Evolutionary conservation across 345 rosid genomes (phyloP), one percentile per base, ranked within the genome.

Genomic region (Arabidopsis arenosa): DNA sequence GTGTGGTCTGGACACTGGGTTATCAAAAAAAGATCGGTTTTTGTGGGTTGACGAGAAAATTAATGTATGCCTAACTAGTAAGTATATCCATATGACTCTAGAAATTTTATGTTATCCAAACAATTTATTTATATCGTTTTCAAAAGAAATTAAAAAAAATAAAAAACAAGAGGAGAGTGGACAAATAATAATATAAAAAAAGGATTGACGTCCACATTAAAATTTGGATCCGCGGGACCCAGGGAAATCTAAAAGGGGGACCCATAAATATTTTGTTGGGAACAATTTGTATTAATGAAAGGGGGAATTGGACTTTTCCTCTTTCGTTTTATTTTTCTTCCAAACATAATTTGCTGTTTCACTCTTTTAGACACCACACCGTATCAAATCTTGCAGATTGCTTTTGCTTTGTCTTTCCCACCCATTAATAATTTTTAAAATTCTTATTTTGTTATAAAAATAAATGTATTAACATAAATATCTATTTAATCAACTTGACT

Each of bases 361-460:
- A 80, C 63, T 79, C 82, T 68, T 68, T 79, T 81, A 76, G 80
- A 77, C 83, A 84, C 80, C 74, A 81, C 68, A 76, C 21, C 81
- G 69, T 66, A 85, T 86, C 85, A 86, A 73, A 84, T 87, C 90
- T 84, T 60, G 53, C 75, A 82, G 80, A 85, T 83, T 70, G 73
- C 82, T 64, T 68, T 65, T 66, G 63, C 77, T 62, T 79, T 72
- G 68, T 82, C 81, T 68, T 67, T 68, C 79, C 83, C 77, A 65
- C 72, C 65, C 72, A 18, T 18, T 18, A 18, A 18, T 18, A 18
- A 18, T 18, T 18, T 18, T 18, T 18, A 18, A 18, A 18, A 18
- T 18, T 18, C 21, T 18, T 18, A 18, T 18, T 18, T 18, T 18
- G 21, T 18, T 18, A 18, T 18, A 18, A 18, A 18, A 18, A 18